Conservation (phyloP, 1,284 basidiomycete species). For the Ceratobasidium sp. region DNA sequence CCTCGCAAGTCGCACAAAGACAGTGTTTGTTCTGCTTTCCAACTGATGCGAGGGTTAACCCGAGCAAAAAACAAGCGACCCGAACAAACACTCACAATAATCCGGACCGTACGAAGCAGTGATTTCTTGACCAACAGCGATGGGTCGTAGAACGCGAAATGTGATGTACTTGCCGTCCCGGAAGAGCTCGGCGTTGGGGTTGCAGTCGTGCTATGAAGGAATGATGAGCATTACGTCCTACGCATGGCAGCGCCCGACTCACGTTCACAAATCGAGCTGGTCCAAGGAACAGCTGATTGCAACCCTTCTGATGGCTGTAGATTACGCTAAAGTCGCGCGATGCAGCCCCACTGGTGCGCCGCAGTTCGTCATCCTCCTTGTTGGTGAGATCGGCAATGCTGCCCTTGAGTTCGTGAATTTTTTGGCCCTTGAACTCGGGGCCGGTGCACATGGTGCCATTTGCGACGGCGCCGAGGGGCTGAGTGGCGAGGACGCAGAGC, state of each 20-base stretch:
- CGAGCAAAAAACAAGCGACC: not conserved
- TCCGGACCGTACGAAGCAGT: slow-evolving; percentile 86
- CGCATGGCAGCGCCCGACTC: slow-evolving; percentile 56
- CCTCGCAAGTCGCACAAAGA: slow-evolving; percentile 90
- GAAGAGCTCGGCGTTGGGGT: slow-evolving; percentile 88
- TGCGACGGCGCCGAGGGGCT: slow-evolving; percentile 64
- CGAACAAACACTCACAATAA: slow-evolving; percentile 68
- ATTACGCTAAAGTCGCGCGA: slow-evolving; percentile 90
- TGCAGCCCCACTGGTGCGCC: slow-evolving; percentile 76
- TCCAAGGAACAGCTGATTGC: slow-evolving; percentile 90
- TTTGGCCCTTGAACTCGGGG: slow-evolving; percentile 59
- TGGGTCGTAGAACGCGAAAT: slow-evolving; percentile 84
- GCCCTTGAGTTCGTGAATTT: slow-evolving; percentile 79
- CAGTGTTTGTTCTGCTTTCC: slow-evolving; percentile 87
- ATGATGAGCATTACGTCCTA: not conserved
- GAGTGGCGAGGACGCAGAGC: slow-evolving; percentile 87
- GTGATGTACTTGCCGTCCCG: slow-evolving; percentile 88
- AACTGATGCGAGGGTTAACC: slow-evolving; percentile 61
- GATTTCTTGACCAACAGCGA: slow-evolving; percentile 84
- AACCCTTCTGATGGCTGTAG: slow-evolving; percentile 88
- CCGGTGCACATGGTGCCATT: slow-evolving; percentile 12
- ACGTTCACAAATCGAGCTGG: slow-evolving; percentile 95
- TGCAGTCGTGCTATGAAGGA: slow-evolving; percentile 81
- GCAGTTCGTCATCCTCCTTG: slow-evolving; percentile 66
- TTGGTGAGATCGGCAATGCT: slow-evolving; percentile 53